Percentiles rank a stretch among this genome's conserved stretches.
These are phyloP conservation scores for Glaciozyma antarctica DNA, from an alignment of 768 basidiomycete species.

Conservation along the genomic window DNA sequence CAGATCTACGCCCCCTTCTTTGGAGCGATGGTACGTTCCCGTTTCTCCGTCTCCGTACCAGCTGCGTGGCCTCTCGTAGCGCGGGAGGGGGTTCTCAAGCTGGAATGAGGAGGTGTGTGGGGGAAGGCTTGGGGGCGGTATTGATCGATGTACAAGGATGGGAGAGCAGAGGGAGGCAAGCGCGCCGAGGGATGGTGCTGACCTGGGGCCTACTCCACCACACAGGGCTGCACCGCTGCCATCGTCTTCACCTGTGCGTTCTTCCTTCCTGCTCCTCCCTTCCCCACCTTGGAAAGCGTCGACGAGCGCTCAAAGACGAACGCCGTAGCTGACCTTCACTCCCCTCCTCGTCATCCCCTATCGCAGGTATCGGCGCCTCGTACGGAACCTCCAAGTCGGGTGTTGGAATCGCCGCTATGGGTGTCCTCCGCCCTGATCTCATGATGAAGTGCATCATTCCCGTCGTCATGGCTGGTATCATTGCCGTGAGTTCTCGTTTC, in stretches of 20 bases:
- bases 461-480: constrained; percentile 99
- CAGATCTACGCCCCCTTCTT: constrained; percentile 94
- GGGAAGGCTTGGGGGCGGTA: not conserved
- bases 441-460: constrained; percentile 98
- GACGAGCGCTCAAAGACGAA: not conserved
- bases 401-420: constrained; percentile 89
- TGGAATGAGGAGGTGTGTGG: not conserved
- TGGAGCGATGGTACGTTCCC: constrained; percentile 69
- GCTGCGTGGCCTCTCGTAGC: not conserved
- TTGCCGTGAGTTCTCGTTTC: constrained; percentile 65
- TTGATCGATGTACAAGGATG: not conserved
- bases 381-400: constrained; percentile 98
- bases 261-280: not conserved
- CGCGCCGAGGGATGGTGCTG: not conserved
- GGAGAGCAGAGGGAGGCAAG: not conserved
- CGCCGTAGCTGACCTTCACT: not conserved
- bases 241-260: constrained; percentile 93
- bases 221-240: constrained; percentile 84
- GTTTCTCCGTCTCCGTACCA: not conserved
- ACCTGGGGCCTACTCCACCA: not conserved
- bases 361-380: constrained; percentile 37
- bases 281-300: too few relatives aligned
- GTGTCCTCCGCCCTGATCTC: constrained; percentile 82
- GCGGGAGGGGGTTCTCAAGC: too few relatives aligned
- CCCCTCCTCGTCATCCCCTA: not conserved